Conservation (phyloP, 768 basidiomycete species). For the Clitopilus hobsonii region DNA sequence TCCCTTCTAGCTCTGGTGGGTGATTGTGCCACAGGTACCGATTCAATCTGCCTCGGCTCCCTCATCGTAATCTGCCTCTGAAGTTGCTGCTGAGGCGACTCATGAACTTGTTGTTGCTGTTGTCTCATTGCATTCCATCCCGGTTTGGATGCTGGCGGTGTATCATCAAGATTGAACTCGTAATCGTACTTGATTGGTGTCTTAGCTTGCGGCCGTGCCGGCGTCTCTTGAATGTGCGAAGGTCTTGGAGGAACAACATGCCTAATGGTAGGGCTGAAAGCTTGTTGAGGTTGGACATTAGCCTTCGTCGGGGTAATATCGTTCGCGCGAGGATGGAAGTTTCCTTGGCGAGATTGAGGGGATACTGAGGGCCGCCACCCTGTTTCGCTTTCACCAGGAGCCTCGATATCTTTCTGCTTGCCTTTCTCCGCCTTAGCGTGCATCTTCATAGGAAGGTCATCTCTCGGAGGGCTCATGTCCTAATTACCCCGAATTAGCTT, state of each 20-base stretch:
- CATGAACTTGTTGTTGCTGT: constrained; percentile 5
- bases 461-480: neutral
- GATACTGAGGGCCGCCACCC: neutral
- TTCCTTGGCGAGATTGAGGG: neutral
- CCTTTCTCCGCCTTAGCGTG: neutral
- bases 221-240: neutral
- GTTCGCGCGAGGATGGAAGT: neutral
- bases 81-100: constrained; percentile 2
- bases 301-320: neutral
- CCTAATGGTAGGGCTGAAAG: neutral
- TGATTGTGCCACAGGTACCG: neutral
- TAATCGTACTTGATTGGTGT: constrained; percentile 1
- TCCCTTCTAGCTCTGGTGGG: neutral
- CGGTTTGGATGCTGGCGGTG: constrained; percentile 11
- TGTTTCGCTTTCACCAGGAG: neutral
- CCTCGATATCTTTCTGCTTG: neutral
- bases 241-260: neutral
- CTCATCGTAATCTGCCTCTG: neutral
- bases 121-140: constrained; percentile 8
- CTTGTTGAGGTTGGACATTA: neutral
- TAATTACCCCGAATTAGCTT: too few species aligned
- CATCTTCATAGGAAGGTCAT: neutral
- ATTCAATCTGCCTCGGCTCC: neutral
- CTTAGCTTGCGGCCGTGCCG: neutral
- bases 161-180: constrained; percentile 11